These are phyloP conservation scores for Ceratocystiopsis sp. DNA, from an alignment of 2,329 filamentous ascomycete genomes.

Conservation along the genomic window DNA sequence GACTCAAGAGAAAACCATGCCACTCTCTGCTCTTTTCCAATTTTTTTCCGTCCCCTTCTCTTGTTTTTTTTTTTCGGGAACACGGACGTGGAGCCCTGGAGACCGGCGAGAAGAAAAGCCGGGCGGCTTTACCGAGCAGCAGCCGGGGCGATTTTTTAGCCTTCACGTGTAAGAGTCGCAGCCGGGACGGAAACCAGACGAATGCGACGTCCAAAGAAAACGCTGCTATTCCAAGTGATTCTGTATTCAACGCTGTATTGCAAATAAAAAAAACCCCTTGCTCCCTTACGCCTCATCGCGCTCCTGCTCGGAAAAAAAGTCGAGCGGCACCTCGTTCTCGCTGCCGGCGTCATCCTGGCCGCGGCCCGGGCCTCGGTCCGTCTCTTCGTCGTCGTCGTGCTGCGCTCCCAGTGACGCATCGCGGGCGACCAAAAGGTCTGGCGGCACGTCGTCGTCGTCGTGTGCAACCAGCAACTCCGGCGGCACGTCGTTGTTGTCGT, in stretches of 20 bases:
- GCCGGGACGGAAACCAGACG: background rate
- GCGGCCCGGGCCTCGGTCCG: background rate
- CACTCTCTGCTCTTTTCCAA: too few relatives aligned
- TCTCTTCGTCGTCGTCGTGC: conserved; percentile 16
- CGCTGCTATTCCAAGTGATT: too few relatives aligned
- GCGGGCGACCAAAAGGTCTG: conserved; percentile 21
- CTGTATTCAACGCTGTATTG: too few relatives aligned
- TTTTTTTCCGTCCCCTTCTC: too few relatives aligned
- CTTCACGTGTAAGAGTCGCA: background rate
- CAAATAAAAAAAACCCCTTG: too few relatives aligned
- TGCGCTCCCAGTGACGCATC: background rate
- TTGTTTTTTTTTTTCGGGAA: too few relatives aligned
- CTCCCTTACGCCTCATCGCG: background rate
- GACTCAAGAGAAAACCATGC: too few relatives aligned
- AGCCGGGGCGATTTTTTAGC: conserved; percentile 1
- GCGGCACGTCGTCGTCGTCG: conserved; percentile 25
- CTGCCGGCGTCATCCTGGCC: conserved; percentile 17
- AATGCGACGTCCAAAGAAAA: background rate
- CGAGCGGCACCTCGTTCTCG: conserved; percentile 32
- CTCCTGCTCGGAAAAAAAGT: conserved; percentile 32
- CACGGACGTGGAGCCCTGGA: too few relatives aligned
- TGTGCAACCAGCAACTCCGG: conserved; percentile 21
- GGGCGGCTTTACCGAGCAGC: conserved; percentile 5
- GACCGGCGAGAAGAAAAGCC: too few relatives aligned
- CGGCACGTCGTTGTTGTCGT: conserved; percentile 24